Percentiles rank a stretch among this genome's conserved stretches.
These are phyloP conservation scores for Zizania palustris DNA, from an alignment of 202 grass and related monocot species.

Conservation along the genomic window DNA sequence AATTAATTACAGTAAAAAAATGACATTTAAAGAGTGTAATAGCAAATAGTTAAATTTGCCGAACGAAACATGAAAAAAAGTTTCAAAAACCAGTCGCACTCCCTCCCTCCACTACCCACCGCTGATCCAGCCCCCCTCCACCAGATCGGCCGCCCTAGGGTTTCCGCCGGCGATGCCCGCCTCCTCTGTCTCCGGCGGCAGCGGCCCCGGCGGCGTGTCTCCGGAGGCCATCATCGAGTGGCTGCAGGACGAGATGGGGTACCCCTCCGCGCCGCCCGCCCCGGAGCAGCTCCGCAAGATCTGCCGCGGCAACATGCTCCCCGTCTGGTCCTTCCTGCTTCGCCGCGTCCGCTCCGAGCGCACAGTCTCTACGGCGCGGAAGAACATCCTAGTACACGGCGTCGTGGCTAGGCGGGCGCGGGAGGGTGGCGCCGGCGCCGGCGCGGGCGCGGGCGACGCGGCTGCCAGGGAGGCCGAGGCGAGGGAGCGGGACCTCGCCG, in stretches of 20 bases:
- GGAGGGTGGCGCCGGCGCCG: constrained; percentile 48
- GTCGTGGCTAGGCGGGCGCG: constrained; percentile 67
- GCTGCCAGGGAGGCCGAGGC: constrained; percentile 75
- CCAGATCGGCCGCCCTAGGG: constrained; percentile 51
- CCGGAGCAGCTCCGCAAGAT: constrained; percentile 96
- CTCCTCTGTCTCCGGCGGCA: constrained; percentile 58
- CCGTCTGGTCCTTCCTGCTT: constrained; percentile 90
- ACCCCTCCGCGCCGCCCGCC: constrained; percentile 71
- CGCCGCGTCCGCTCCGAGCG: constrained; percentile 88
- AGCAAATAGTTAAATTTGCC: no score
- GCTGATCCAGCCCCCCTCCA: background rate
- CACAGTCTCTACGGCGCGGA: constrained; percentile 75
- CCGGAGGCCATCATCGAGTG: constrained; percentile 96
- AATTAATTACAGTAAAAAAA: no score
- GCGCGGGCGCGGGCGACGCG: constrained; percentile 41
- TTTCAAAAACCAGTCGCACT: constrained; percentile 48
- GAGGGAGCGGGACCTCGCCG: constrained; percentile 86
- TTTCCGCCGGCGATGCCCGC: constrained; percentile 56
- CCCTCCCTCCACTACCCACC: constrained; percentile 52
- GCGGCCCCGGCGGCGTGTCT: constrained; percentile 56
- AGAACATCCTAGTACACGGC: constrained; percentile 92
- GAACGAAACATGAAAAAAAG: constrained; percentile 17
- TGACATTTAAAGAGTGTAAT: no score
- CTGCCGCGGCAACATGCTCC: constrained; percentile 99
- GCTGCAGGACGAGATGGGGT: constrained; percentile 98